Percentiles rank a stretch among this genome's conserved stretches.
Conservation (phyloP, 352 stramenopile species). For the Pythium phragmitis region DNA sequence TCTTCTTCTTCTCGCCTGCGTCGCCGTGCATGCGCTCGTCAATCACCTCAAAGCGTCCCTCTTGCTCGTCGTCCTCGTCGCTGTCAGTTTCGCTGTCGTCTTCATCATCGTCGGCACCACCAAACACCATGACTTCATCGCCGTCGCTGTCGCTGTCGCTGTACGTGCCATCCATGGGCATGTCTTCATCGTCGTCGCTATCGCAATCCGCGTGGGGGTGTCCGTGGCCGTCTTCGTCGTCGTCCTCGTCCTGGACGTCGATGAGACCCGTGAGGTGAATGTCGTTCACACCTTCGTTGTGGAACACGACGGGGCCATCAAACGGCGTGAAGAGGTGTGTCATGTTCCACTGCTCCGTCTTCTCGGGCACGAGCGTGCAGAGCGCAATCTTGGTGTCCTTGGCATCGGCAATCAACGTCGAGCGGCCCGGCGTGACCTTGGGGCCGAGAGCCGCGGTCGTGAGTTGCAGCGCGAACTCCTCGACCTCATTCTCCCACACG, state of each 20-base stretch:
- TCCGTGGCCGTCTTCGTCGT: constrained; percentile 45
- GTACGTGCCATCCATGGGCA: constrained; percentile 29
- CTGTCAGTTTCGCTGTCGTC: constrained; percentile 40
- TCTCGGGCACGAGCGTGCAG: constrained; percentile 63
- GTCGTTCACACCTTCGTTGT: constrained; percentile 65
- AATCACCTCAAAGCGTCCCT: constrained; percentile 70
- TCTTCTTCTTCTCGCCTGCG: constrained; percentile 31
- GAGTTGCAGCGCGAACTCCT: constrained; percentile 77
- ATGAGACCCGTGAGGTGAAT: constrained; percentile 85
- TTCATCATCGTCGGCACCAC: constrained; percentile 34
- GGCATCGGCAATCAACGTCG: constrained; percentile 66
- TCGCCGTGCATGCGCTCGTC: constrained; percentile 70
- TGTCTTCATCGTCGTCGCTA: constrained; percentile 40
- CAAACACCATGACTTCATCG: constrained; percentile 71
- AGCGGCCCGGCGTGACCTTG: constrained; percentile 52
- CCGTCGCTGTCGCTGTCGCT: constrained; percentile 31
- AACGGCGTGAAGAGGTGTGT: constrained; percentile 76
- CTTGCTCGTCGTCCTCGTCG: constrained; percentile 45
- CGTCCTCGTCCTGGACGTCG: constrained; percentile 73
- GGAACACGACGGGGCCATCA: constrained; percentile 71
- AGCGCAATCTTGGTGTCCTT: constrained; percentile 76
- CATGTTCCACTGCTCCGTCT: constrained; percentile 73
- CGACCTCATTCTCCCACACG: constrained; percentile 63
- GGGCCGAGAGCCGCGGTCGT: constrained; percentile 70
- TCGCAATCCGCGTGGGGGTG: constrained; percentile 27